Evolutionary conservation across 1,284 basidiomycete species (phyloP), one percentile per base, ranked within the genome.

Genomic region (Paramarasmius palmivorus): DNA sequence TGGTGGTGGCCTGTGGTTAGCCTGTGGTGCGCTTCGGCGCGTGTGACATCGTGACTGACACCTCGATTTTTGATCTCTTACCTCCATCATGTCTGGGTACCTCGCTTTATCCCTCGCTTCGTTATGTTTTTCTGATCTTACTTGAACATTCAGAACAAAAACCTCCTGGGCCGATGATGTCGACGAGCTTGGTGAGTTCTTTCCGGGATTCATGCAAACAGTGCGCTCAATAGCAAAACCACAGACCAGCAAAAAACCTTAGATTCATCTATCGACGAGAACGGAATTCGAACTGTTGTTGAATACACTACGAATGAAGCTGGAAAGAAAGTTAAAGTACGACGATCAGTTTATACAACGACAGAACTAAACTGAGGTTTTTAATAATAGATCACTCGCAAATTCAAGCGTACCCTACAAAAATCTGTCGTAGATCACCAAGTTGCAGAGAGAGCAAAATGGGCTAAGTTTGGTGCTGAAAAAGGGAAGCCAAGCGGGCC

Each of bases 391-490:
- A 85, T 94, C 60, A 97, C 91, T 12, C 83, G 93, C 58, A 87
- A 88, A 63, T 93, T 91, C 65, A 92, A 92, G 71, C 84, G 95
- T 47, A 91, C 88, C 1, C 78, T 98, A 19, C 89, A 96, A 68
- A 95, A 93, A 68, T 88, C 91, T n/a, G 81, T 93, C 38, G 97
- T 99, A 36, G 93, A 95, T 60, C 94, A 96, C 66, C 81, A 83
- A 19, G 94, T 98, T 6, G 97, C 97, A 0, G 93, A 96, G 72
- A 84, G 96, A 46, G 92, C 97, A 72, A 86, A 83, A 57, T 98
- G 94, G 95, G 68, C 86, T 34, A 99, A 98, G 74, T 99, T 99
- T 68, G 96, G 96, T 3, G 79, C 84, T 63, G 97, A 99, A 73
- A 90, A 86, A 71, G 92, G 92, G 39, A 93, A 87, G 65, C 84